Conservation (phyloP, 2,329 filamentous ascomycete genomes). For the Pezizomycotina sp. region DNA sequence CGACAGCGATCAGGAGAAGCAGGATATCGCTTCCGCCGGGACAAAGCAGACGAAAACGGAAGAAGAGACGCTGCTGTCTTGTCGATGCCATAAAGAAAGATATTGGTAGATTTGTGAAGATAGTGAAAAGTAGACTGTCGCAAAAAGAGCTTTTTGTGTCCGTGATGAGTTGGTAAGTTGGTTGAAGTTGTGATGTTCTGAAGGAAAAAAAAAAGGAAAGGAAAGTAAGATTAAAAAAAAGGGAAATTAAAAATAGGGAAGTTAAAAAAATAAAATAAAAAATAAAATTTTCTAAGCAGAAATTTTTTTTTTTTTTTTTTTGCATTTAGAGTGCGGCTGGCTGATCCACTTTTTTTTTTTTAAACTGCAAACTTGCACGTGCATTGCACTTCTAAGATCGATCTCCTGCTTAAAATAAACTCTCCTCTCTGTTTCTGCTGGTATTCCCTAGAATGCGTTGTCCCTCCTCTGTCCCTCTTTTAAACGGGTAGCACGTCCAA, state of each 20-base stretch:
- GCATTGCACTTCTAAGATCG: no score
- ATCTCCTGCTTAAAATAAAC: neutral
- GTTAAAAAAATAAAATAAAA: conserved; percentile 5
- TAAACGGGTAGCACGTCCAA: no score
- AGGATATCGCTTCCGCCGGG: conserved; percentile 16
- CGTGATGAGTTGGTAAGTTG: neutral
- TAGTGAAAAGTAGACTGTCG: conserved; percentile 3
- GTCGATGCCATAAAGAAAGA: conserved; percentile 15
- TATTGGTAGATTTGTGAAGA: conserved; percentile 12
- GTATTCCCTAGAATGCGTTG: no score
- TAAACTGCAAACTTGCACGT: neutral
- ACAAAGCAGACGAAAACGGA: conserved; percentile 11
- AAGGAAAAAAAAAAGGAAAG: conserved; percentile 12
- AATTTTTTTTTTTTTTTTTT: no score
- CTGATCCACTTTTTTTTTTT: neutral
- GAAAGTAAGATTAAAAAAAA: conserved; percentile 6
- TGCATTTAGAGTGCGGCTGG: neutral
- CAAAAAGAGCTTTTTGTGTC: conserved; percentile 1
- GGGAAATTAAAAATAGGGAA: conserved; percentile 12
- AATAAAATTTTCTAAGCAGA: neutral
- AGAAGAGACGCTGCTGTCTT: conserved; percentile 12
- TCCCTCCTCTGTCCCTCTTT: no score
- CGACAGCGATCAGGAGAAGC: conserved; percentile 17
- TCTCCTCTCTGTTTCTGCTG: neutral
- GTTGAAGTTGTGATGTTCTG: conserved; percentile 8